A percentile compares a stretch with the other conserved stretches of the same genome.
These are phyloP conservation scores for Skeletonema menzelii DNA, from an alignment of 108 stramenopile species.

Conservation along the genomic window DNA sequence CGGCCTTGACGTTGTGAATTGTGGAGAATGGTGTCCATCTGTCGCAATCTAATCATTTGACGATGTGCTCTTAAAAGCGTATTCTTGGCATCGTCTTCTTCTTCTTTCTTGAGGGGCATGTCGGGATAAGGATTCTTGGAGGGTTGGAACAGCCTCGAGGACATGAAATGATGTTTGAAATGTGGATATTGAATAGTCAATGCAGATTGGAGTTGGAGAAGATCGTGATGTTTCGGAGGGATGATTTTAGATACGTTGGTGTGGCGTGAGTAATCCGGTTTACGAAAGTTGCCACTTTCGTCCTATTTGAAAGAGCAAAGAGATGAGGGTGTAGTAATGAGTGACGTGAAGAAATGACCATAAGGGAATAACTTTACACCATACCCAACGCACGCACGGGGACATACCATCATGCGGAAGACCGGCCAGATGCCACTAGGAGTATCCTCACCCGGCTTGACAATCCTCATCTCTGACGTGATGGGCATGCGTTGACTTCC, in stretches of 20 bases:
- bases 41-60: constrained; percentile 90
- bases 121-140: constrained; percentile 55
- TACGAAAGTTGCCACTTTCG: constrained; percentile 69
- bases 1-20: constrained; percentile 98
- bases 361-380: not conserved
- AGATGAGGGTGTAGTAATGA: not conserved
- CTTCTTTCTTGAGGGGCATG: constrained; percentile 19
- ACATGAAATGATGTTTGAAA: constrained; percentile 43
- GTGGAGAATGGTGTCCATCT: constrained; percentile 95
- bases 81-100: constrained; percentile 39
- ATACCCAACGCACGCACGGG: not conserved
- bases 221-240: constrained; percentile 13
- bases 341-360: not conserved
- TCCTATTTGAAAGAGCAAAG: constrained; percentile 45
- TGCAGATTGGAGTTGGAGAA: constrained; percentile 37
- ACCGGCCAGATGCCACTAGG: constrained; percentile 80
- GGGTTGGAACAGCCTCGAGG: constrained; percentile 38
- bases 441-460: constrained; percentile 55
- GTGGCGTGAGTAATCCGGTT: constrained; percentile 17
- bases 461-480: constrained; percentile 68
- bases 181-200: constrained; percentile 48
- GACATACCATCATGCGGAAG: constrained; percentile 86
- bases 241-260: constrained; percentile 20
- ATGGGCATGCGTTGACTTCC: constrained; percentile 64
- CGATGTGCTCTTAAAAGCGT: constrained; percentile 67